Evolutionary conservation across 2,329 filamentous ascomycete species (phyloP).

Genomic region (Aspergillus jensenii): DNA sequence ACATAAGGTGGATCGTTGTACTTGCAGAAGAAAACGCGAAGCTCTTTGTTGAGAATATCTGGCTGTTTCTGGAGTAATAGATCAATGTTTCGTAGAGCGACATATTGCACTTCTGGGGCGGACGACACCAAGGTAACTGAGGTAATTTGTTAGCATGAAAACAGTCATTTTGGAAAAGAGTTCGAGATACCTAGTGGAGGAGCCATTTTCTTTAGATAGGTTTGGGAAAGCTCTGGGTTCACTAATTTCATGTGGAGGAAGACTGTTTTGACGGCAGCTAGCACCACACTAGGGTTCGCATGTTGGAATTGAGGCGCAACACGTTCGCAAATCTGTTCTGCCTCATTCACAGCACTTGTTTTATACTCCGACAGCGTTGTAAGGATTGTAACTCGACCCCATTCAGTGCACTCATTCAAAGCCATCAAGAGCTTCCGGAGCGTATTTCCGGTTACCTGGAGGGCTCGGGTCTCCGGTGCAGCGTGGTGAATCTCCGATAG

Average conservation of each 20-base stretch:
- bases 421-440: constrained; percentile 97
- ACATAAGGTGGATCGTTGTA: constrained; percentile 98
- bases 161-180: background rate
- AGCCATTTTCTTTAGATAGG: constrained; percentile 98
- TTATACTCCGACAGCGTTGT: constrained; percentile 86
- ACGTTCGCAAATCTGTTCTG: constrained; percentile 96
- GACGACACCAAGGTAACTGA: constrained; percentile 92
- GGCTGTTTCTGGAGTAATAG: constrained; percentile 92
- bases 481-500: constrained; percentile 88
- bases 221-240: constrained; percentile 72
- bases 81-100: constrained; percentile 93
- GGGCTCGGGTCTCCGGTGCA: constrained; percentile 83
- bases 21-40: constrained; percentile 99
- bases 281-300: constrained; percentile 92
- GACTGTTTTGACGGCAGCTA: constrained; percentile 96
- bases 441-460: constrained; percentile 76
- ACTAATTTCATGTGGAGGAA: constrained; percentile 93
- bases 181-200: constrained; percentile 75
- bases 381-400: constrained; percentile 92
- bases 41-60: constrained; percentile 94
- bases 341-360: constrained; percentile 85
- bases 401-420: constrained; percentile 96
- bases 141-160: constrained; percentile 23
- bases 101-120: constrained; percentile 95
- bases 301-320: constrained; percentile 97